phyloP scores from a whole-genome alignment of 2,329 filamentous ascomycete species.

The Sporothrix sp. region DNA sequence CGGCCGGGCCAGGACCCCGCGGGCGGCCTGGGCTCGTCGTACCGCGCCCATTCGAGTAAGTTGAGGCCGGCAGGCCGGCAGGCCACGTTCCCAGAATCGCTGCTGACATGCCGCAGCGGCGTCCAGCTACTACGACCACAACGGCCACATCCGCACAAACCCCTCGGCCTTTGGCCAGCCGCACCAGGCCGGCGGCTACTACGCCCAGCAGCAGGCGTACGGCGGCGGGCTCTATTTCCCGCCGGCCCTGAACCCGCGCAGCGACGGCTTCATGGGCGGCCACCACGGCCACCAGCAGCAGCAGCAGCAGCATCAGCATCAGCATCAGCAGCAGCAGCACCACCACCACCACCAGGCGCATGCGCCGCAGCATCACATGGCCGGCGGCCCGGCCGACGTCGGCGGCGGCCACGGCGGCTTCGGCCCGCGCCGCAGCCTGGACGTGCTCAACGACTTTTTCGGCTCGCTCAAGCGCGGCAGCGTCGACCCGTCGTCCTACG shows the following conservation, averaged over 20 bases:
- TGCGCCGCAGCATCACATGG: constrained; percentile 11
- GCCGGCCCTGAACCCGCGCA: constrained; percentile 43
- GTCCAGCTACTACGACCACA: constrained; percentile 55
- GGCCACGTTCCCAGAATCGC: neutral
- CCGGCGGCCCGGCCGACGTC: neutral
- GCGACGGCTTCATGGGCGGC: constrained; percentile 47
- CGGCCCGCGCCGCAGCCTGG: constrained; percentile 72
- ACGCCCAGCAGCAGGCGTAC: constrained; percentile 44
- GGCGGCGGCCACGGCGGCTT: constrained; percentile 42
- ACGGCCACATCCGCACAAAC: constrained; percentile 51
- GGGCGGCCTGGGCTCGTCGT: constrained; percentile 38
- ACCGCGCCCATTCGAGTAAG: constrained; percentile 44
- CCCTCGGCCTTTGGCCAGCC: constrained; percentile 42
- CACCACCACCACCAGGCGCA: constrained; percentile 7
- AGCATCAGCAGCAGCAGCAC: constrained; percentile 7
- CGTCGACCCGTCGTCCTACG: constrained; percentile 81
- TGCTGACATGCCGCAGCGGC: constrained; percentile 30
- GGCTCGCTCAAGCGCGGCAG: constrained; percentile 82
- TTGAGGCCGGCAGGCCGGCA: constrained; percentile 25
- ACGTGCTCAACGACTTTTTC: constrained; percentile 89
- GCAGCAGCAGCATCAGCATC: too few relatives aligned
- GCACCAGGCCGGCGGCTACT: constrained; percentile 50
- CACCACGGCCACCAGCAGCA: constrained; percentile 30
- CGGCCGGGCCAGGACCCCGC: constrained; percentile 43
- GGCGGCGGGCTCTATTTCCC: constrained; percentile 68